phyloP scores from a whole-genome alignment of 2,329 filamentous ascomycete genomes.

The Pseudogymnoascus sp. region DNA sequence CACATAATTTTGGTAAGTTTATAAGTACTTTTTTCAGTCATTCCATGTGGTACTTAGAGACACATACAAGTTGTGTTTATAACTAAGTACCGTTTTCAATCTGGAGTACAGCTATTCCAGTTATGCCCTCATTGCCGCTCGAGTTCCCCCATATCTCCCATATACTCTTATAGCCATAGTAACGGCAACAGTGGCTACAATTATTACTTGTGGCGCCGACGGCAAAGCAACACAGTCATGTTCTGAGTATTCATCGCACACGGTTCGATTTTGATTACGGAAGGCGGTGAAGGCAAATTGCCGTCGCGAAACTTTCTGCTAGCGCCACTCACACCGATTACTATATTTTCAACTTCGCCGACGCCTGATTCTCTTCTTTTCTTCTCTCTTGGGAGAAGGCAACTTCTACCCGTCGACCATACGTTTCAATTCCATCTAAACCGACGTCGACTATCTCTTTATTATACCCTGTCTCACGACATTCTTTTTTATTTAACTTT shows the following conservation, averaged over 20 bases:
- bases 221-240: background rate
- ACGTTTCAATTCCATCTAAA: constrained; percentile 32
- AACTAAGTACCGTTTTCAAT: background rate
- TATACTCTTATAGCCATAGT: background rate
- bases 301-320: constrained; percentile 7
- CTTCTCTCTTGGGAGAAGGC: constrained; percentile 48
- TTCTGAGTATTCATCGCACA: background rate
- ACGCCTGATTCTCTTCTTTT: constrained; percentile 27
- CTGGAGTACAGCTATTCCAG: background rate
- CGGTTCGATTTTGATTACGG: background rate
- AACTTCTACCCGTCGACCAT: constrained; percentile 52
- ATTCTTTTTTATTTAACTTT: constrained; percentile 27
- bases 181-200: background rate
- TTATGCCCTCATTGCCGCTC: background rate
- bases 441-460: constrained; percentile 36
- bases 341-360: background rate
- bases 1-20: background rate
- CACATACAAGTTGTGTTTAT: background rate
- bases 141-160: background rate
- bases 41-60: background rate
- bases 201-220: background rate
- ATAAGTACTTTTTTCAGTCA: background rate
- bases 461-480: constrained; percentile 20
- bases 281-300: constrained; percentile 9
- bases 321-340: constrained; percentile 4